Evolutionary conservation across 2,329 filamentous ascomycete species (phyloP).

Genomic region (Sclerotinia glacialis): DNA sequence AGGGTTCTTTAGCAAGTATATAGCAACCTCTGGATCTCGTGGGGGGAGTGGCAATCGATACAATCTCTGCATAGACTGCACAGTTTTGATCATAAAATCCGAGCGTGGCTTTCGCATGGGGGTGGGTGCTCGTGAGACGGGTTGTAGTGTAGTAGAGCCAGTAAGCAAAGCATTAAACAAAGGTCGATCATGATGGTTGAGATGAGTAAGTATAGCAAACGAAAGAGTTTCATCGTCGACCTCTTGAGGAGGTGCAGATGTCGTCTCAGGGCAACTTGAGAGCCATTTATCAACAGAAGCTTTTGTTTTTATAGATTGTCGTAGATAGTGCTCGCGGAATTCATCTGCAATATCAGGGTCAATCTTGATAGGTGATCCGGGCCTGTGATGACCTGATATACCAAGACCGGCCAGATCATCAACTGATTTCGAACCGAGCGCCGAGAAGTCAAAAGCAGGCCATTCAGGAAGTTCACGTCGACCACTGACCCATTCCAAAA

Average conservation of each 20-base stretch:
- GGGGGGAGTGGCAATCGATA: conserved; percentile 73
- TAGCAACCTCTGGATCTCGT: conserved; percentile 79
- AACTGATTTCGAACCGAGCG: conserved; percentile 58
- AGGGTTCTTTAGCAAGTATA: conserved; percentile 81
- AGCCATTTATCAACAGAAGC: conserved; percentile 91
- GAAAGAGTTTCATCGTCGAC: conserved; percentile 91
- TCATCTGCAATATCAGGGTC: conserved; percentile 94
- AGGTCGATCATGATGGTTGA: conserved; percentile 71
- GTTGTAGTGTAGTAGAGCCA: conserved; percentile 53
- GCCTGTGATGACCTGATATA: conserved; percentile 50
- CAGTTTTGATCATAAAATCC: conserved; percentile 71
- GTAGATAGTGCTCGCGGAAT: conserved; percentile 86
- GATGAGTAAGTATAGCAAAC: conserved; percentile 88
- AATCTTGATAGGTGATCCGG: conserved; percentile 66
- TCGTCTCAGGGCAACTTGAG: conserved; percentile 67
- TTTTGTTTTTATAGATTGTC: conserved; percentile 88
- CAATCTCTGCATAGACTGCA: conserved; percentile 76
- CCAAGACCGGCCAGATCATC: conserved; percentile 55
- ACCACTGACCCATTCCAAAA: conserved; percentile 88
- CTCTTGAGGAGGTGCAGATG: conserved; percentile 75
- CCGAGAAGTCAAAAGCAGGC: conserved; percentile 79
- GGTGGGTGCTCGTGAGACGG: conserved; percentile 63
- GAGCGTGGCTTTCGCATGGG: conserved; percentile 64
- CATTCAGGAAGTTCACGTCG: conserved; percentile 80
- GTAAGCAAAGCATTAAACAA: conserved; percentile 78